These are phyloP conservation scores for Microbotryum intermedium DNA, from an alignment of 1,284 basidiomycete genomes.

Conservation along the genomic window DNA sequence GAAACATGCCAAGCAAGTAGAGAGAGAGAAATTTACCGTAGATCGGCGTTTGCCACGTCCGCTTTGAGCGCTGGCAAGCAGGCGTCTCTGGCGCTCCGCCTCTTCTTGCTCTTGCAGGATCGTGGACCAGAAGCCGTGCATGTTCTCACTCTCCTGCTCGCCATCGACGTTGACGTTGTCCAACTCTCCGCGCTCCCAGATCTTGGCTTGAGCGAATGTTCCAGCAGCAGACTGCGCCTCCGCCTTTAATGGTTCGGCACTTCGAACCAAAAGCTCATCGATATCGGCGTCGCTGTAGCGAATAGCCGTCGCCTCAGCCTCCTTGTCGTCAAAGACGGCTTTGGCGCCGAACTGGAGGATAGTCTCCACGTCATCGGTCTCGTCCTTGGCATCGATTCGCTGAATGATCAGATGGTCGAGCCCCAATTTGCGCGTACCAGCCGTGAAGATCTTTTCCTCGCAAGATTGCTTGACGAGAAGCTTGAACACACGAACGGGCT, in stretches of 20 bases:
- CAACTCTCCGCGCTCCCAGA: conserved; percentile 33
- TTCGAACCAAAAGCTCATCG: conserved; percentile 35
- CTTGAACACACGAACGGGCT: conserved; percentile 40
- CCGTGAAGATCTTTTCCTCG: conserved; percentile 36
- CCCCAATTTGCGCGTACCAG: conserved; percentile 27
- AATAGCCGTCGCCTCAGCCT: conserved; percentile 34
- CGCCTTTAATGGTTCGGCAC: conserved; percentile 19
- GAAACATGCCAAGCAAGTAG: too few species aligned
- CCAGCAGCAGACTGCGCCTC: conserved; percentile 22
- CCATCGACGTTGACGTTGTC: conserved; percentile 16
- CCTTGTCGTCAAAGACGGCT: conserved; percentile 38
- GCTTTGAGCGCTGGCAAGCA: conserved; percentile 2
- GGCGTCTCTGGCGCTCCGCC: conserved; percentile 12
- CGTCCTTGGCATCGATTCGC: conserved; percentile 25
- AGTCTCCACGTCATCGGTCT: conserved; percentile 34
- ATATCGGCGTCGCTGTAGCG: conserved; percentile 37
- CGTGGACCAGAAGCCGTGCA: conserved; percentile 34
- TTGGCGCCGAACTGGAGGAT: conserved; percentile 39
- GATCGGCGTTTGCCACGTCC: conserved; percentile 25
- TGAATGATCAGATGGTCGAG: conserved; percentile 40
- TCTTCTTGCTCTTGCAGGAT: conserved; percentile 35
- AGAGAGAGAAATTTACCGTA: neutral
- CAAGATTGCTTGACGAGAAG: conserved; percentile 40
- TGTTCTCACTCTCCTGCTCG: conserved; percentile 11
- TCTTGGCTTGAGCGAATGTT: conserved; percentile 37